Evolutionary conservation across 2,329 filamentous ascomycete species (phyloP).

Genomic region (Botryosphaeria agaves): DNA sequence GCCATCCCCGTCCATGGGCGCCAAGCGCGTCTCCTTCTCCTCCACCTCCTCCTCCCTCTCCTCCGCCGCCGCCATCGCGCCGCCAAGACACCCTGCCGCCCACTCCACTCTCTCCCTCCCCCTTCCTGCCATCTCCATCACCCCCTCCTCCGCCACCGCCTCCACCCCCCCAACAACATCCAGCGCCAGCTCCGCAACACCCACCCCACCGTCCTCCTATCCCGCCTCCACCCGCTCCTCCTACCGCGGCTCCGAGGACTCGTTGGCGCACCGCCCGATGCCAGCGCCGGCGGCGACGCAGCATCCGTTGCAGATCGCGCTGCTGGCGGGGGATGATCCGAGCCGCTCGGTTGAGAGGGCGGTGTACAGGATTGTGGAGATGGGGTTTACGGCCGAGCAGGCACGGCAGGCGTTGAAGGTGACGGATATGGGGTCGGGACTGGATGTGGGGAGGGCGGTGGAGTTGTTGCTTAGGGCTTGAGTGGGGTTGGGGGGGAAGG

Average conservation of each 20-base stretch:
- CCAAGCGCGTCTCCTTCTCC: no score
- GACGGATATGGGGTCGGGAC: conserved; percentile 41
- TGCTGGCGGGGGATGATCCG: background rate
- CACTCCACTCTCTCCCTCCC: background rate
- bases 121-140: no score
- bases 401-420: conserved; percentile 39
- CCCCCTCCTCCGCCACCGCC: background rate
- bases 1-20: no score
- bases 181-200: background rate
- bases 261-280: no score
- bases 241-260: no score
- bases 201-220: background rate
- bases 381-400: conserved; percentile 38
- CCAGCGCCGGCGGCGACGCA: conserved; percentile 1
- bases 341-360: conserved; percentile 39
- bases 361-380: conserved; percentile 38
- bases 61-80: background rate
- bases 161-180: background rate
- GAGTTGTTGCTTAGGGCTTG: conserved; percentile 29
- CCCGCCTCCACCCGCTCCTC: conserved; percentile 1
- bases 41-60: conserved; percentile 1
- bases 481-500: background rate
- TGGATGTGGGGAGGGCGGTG: conserved; percentile 39
- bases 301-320: background rate
- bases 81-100: conserved; percentile 4